Conservation (phyloP, 2,329 filamentous ascomycete species). For the Epichloe glyceriae region DNA sequence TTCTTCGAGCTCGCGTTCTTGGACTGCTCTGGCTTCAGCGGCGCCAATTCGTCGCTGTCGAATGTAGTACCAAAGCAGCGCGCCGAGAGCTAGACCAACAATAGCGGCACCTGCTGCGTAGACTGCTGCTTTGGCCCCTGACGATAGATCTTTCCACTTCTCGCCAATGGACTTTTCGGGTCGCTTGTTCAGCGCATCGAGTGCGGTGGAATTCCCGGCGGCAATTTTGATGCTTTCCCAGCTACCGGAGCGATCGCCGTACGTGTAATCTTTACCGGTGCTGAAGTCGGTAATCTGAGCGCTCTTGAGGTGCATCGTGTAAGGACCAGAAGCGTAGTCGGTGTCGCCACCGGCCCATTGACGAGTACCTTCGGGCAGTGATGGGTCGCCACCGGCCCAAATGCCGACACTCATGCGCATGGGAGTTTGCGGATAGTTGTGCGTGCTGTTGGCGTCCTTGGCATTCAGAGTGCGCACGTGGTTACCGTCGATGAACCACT, state of each 20-base stretch:
- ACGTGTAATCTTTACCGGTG: constrained; percentile 52
- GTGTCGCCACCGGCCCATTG: constrained; percentile 60
- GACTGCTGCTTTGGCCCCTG: constrained; percentile 37
- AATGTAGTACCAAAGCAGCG: constrained; percentile 39
- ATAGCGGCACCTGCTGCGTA: constrained; percentile 34
- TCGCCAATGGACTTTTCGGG: constrained; percentile 33
- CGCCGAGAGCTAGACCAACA: constrained; percentile 27
- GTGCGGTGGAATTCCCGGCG: constrained; percentile 42
- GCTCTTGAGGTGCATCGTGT: constrained; percentile 60
- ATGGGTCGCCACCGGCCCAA: constrained; percentile 49
- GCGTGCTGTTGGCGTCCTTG: constrained; percentile 45
- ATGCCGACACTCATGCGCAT: constrained; percentile 58
- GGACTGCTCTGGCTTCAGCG: constrained; percentile 34
- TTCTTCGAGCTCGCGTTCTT: constrained; percentile 31
- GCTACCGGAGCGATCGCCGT: constrained; percentile 45
- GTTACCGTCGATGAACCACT: constrained; percentile 58
- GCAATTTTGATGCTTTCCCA: constrained; percentile 51
- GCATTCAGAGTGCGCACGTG: constrained; percentile 51
- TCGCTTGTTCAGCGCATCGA: constrained; percentile 27
- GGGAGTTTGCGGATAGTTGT: constrained; percentile 63
- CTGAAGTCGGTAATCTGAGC: constrained; percentile 43
- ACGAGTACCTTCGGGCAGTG: constrained; percentile 42
- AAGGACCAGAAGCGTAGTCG: constrained; percentile 53
- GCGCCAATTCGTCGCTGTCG: constrained; percentile 40
- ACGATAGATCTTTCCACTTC: constrained; percentile 41